Evolutionary conservation across 78 protist genomes (phyloP), one percentile per base, ranked within the genome.

Genomic region (Pigoraptor vietnamica): DNA sequence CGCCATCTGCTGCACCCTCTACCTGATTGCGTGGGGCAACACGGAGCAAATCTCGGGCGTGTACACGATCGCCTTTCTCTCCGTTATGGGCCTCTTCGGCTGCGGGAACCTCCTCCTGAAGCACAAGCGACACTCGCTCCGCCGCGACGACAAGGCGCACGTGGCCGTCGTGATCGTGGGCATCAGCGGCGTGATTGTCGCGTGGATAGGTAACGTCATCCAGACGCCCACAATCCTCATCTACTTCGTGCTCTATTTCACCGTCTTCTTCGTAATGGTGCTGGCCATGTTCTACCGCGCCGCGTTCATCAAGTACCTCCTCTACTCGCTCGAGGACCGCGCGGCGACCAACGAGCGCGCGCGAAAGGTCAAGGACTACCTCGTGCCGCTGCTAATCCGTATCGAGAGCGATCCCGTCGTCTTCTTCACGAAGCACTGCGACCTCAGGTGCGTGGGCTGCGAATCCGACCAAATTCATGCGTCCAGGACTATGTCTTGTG

Each of bases 11-110:
- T 81, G 95, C 0, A 90, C 95, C 33, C 94, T 96, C 35, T 94
- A 37, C 92, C 24, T 93, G 21, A 39, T 94, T 2, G 94, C 91
- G 39, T 88, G 81, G 37, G 94, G 92, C 86, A 39, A 94, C 21
- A 82, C 93, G 32, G 21, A 1, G 25, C 38, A 40, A 14, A 21
- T 93, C 2, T 83, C 92, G 21, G 96, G 96, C 56, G 96, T 96
- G 40, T 96, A 95, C 89, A 93, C 98, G 34, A 67, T 94, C 34
- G 90, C 97, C 29, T 96, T 96, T 92, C 88, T 96, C 34, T 93
- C 95, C 86, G 98, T 96, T 37, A 95, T 96, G 96, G 81, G 91
- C 36, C 91, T 96, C 83, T 95, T 94, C 56, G 98, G 94, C 9
- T 24, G 92, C 67, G 96, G 98, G 40, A 95, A 94, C 83, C 90